Base-by-base conservation (phyloP, 371 early-diverging fungal genomes). In the Actinomortierella wolfii region DNA sequence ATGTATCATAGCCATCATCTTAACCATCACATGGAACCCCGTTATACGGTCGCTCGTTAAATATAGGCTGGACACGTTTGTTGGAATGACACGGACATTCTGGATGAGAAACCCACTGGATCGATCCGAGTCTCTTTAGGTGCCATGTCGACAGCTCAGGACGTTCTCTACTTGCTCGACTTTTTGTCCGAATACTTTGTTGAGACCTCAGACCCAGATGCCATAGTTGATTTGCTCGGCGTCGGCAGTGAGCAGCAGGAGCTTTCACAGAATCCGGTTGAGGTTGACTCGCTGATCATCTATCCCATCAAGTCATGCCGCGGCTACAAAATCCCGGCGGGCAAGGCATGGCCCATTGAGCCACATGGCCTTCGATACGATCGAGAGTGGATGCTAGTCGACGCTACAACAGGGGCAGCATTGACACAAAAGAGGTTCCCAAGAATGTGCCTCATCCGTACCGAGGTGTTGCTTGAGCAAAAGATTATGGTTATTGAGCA, bases 261-360 rank as follows among this genome's bases (percentile, higher is more conserved):
- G 17, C 42, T 47, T 9, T 3, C 21, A 28, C 54, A 34, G 41
- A 17, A 29, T 40, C 53, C 63, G 49, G 26, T 64, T 4, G 55
- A 57, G 0, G 43, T 69, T 25, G 53, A 68, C 48, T 66, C 62
- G 15, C 54, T 78, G 23, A 57, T 76, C n/a, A 64, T 89, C 6
- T 86, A 82, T 54, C 92, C 92, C 0, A 81, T 91, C 61, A 91
- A 91, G 67, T 87, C 89, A 25, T 91, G 92, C 61, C 84, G 79
- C 18, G 89, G 86, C 43, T 85, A 77, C 73, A 57, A 55, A n/a
- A 77, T 86, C 21, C 77, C 81, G 20, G 15, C 54, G 3, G 64
- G 61, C 11, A 54, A 44, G 41, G 26, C 78, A 1, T 91, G 89
- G 89, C 83, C 83, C 15, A 64, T 91, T 11, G 79, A 81, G 0